Evolutionary conservation across 495 filamentous ascomycete species (phyloP).

Genomic region (Ascodesmis nigricans): DNA sequence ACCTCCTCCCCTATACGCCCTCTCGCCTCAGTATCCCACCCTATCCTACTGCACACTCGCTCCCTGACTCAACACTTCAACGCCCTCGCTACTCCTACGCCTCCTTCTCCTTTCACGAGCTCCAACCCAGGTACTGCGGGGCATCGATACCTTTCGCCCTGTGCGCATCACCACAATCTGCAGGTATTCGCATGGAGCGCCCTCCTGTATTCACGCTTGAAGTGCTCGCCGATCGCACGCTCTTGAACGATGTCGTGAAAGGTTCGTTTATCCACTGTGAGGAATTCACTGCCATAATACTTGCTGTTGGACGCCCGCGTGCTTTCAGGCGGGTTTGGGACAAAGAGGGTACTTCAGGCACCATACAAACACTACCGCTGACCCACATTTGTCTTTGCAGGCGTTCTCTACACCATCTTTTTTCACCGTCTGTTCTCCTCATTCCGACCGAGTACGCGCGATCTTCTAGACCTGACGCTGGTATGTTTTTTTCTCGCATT

Average conservation of each 20-base stretch:
- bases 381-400: conserved; percentile 25
- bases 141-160: no score
- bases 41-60: no score
- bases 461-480: conserved; percentile 78
- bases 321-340: no score
- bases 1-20: no score
- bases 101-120: no score
- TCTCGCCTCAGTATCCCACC: no score
- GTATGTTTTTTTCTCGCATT: conserved; percentile 6
- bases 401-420: conserved; percentile 91
- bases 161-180: no score
- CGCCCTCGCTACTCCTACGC: no score
- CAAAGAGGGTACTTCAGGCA: background rate
- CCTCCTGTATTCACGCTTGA: conserved; percentile 69
- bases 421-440: conserved; percentile 94
- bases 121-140: no score
- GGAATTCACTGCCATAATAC: no score
- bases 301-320: no score
- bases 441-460: conserved; percentile 60
- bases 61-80: no score
- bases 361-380: background rate
- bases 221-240: conserved; percentile 57
- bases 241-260: conserved; percentile 77
- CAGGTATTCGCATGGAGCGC: conserved; percentile 27
- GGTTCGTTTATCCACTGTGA: conserved; percentile 37